Evolutionary conservation across 2,329 filamentous ascomycete genomes (phyloP).

Genomic region (Aspergillus fijiensis): DNA sequence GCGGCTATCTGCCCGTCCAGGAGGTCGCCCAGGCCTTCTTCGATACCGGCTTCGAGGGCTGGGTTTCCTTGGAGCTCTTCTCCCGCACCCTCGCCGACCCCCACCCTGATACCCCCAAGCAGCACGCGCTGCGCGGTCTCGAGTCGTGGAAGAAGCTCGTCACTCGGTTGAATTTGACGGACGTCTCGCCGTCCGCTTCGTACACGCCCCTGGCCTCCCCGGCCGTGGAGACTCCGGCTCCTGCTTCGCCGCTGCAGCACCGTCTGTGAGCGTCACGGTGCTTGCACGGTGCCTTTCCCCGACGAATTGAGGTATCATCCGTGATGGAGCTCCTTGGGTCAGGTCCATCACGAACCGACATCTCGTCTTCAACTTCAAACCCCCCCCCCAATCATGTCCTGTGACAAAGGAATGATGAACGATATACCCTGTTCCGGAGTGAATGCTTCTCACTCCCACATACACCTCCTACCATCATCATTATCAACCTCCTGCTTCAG

Average conservation of each 20-base stretch:
- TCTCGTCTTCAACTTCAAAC: too few relatives aligned
- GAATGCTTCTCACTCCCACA: too few relatives aligned
- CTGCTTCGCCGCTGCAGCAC: neutral
- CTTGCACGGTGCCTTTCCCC: neutral
- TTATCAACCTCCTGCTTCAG: neutral
- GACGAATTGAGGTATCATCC: neutral
- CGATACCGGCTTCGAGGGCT: constrained; percentile 63
- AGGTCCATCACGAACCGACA: too few relatives aligned
- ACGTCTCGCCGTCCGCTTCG: neutral
- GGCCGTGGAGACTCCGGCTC: neutral
- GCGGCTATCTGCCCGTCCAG: constrained; percentile 66
- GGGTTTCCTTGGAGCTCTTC: constrained; percentile 72
- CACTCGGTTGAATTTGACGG: constrained; percentile 13
- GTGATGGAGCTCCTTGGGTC: too few relatives aligned
- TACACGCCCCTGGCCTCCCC: neutral
- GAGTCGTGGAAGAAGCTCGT: constrained; percentile 53
- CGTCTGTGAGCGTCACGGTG: neutral
- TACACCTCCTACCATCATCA: too few relatives aligned
- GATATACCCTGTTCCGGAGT: too few relatives aligned
- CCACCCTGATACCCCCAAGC: constrained; percentile 54
- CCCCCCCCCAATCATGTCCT: too few relatives aligned
- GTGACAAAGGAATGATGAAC: too few relatives aligned
- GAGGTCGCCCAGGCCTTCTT: constrained; percentile 63
- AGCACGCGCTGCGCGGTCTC: constrained; percentile 54
- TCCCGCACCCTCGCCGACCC: constrained; percentile 58